phyloP scores from a whole-genome alignment of 805 yeast genomes.

The Scheffersomyces amazonensis region DNA sequence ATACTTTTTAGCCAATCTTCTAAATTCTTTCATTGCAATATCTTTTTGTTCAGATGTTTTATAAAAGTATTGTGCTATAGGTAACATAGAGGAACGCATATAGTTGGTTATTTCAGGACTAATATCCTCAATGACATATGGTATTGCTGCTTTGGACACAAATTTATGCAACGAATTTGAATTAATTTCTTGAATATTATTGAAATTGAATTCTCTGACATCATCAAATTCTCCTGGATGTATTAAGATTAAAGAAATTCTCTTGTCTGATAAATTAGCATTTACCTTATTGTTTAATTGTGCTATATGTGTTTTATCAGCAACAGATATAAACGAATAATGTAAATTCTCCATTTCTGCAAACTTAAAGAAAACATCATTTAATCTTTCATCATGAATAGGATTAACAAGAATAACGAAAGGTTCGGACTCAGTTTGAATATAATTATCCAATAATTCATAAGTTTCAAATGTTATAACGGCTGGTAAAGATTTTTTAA shows the following conservation, averaged over 20 bases:
- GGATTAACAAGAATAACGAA: constrained; percentile 54
- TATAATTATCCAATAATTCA: constrained; percentile 48
- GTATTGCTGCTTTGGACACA: constrained; percentile 63
- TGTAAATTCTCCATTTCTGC: constrained; percentile 68
- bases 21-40: constrained; percentile 49
- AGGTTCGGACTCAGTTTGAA: constrained; percentile 46
- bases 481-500: constrained; percentile 78
- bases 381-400: constrained; percentile 26
- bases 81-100: constrained; percentile 66
- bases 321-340: constrained; percentile 50
- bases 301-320: constrained; percentile 36
- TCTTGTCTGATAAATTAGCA: constrained; percentile 21
- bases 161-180: constrained; percentile 42
- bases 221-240: constrained; percentile 43
- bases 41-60: constrained; percentile 63
- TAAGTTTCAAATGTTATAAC: constrained; percentile 41
- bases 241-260: constrained; percentile 42
- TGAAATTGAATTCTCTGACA: constrained; percentile 46
- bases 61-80: constrained; percentile 88
- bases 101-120: constrained; percentile 76
- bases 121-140: constrained; percentile 83
- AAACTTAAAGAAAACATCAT: constrained; percentile 56
- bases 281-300: constrained; percentile 31
- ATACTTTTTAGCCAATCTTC: constrained; percentile 64
- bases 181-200: constrained; percentile 19